phyloP scores from a whole-genome alignment of 2,329 filamentous ascomycete genomes.

The Albifimbria verrucaria region DNA sequence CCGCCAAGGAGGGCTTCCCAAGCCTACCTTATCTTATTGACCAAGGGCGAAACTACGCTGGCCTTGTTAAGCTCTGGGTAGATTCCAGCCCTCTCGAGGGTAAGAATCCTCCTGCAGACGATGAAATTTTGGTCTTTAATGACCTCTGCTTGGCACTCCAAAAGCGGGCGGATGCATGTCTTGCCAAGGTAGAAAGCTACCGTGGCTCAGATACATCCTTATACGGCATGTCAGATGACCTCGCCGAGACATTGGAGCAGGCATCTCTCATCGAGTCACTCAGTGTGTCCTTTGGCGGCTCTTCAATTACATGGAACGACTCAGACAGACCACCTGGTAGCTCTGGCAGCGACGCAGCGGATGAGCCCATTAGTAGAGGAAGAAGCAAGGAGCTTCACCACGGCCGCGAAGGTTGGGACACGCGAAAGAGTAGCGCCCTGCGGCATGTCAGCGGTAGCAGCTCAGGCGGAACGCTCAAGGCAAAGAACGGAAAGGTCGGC shows the following conservation, averaged over 20 bases:
- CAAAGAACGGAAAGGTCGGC: conserved; percentile 37
- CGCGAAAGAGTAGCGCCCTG: conserved; percentile 21
- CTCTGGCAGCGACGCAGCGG: conserved; percentile 45
- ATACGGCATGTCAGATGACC: conserved; percentile 28
- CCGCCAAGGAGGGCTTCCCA: conserved; percentile 86
- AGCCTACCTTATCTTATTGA: conserved; percentile 92
- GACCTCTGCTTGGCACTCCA: conserved; percentile 48
- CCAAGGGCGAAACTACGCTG: conserved; percentile 78
- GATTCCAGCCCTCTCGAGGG: conserved; percentile 46
- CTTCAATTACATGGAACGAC: conserved; percentile 24
- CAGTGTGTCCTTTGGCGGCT: conserved; percentile 24
- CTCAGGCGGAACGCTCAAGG: conserved; percentile 25
- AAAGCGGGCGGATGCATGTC: conserved; percentile 47
- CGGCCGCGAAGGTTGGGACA: conserved; percentile 23
- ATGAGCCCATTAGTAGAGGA: conserved; percentile 18
- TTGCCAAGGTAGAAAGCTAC: conserved; percentile 44
- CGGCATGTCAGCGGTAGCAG: conserved; percentile 25
- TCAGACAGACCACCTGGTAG: conserved; percentile 41
- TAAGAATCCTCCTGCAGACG: conserved; percentile 32
- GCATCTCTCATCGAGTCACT: conserved; percentile 32
- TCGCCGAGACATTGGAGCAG: conserved; percentile 48
- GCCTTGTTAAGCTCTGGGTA: conserved; percentile 77
- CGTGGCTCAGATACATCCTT: conserved; percentile 34
- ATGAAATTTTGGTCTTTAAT: conserved; percentile 53
- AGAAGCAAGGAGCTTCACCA: conserved; percentile 29